These are phyloP conservation scores for Isatis lusitanica DNA, from an alignment of 441 rosid genomes.

Conservation along the genomic window DNA sequence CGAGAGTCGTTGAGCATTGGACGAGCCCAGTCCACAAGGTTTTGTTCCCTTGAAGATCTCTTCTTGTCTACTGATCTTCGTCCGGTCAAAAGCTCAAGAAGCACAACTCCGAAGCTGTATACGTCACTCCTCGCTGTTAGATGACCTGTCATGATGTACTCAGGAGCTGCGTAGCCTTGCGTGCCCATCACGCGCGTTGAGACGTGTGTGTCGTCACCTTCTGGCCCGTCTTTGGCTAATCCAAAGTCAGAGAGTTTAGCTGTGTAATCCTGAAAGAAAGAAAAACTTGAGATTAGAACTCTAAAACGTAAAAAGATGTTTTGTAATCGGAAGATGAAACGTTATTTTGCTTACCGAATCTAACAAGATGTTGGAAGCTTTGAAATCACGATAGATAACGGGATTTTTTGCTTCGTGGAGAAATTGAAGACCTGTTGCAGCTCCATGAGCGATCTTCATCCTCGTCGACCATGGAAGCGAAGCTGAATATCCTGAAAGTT, in stretches of 20 bases:
- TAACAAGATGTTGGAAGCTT: constrained; percentile 64
- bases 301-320: neutral
- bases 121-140: constrained; percentile 65
- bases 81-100: constrained; percentile 58
- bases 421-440: constrained; percentile 67
- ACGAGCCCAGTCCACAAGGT: constrained; percentile 63
- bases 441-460: constrained; percentile 69
- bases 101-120: constrained; percentile 64
- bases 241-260: constrained; percentile 74
- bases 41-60: constrained; percentile 57
- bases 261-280: constrained; percentile 48
- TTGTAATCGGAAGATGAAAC: neutral
- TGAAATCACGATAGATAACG: constrained; percentile 68
- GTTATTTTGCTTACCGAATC: constrained; percentile 49
- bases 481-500: constrained; percentile 52
- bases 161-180: constrained; percentile 77
- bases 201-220: constrained; percentile 71
- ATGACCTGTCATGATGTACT: constrained; percentile 76
- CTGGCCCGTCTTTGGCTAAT: constrained; percentile 69
- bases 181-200: constrained; percentile 79
- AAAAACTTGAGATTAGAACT: neutral
- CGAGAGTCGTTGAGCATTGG: constrained; percentile 57
- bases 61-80: constrained; percentile 58
- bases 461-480: constrained; percentile 69
- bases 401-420: constrained; percentile 65